Conservation (phyloP, 2,329 filamentous ascomycete genomes). For the Alternaria sp. region DNA sequence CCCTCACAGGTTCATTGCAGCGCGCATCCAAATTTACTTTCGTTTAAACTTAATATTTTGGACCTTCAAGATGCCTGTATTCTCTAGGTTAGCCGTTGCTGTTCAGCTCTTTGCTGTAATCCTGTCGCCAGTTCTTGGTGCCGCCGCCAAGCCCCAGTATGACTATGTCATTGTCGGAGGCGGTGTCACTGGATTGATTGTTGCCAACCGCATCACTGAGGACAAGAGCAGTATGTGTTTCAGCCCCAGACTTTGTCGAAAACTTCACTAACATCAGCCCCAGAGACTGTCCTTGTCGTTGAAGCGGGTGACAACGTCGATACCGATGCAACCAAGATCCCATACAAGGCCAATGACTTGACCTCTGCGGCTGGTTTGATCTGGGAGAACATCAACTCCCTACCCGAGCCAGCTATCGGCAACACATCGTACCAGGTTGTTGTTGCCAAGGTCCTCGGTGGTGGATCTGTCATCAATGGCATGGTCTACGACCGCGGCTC, state of each 20-base stretch:
- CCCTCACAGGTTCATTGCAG: conserved; percentile 1
- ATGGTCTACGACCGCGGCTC: conserved; percentile 47
- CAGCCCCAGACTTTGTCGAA: too few species aligned
- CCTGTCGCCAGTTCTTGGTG: conserved; percentile 24
- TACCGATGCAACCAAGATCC: conserved; percentile 29
- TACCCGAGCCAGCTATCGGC: conserved; percentile 29
- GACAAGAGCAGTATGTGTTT: conserved; percentile 27
- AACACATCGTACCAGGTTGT: conserved; percentile 28
- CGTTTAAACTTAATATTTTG: conserved; percentile 18
- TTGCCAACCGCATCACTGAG: conserved; percentile 37
- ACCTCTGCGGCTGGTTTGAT: conserved; percentile 25
- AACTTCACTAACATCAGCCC: neutral
- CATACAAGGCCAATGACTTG: conserved; percentile 35
- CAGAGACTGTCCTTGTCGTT: conserved; percentile 36
- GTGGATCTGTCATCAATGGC: conserved; percentile 43
- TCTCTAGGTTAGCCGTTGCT: conserved; percentile 34
- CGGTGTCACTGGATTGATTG: conserved; percentile 36
- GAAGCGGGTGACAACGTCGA: conserved; percentile 35
- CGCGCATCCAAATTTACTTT: conserved; percentile 15
- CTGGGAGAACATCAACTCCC: conserved; percentile 28
- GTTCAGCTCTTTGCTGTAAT: conserved; percentile 31
- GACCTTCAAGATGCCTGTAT: conserved; percentile 28
- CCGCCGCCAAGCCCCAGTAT: conserved; percentile 19
- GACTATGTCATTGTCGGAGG: conserved; percentile 44
- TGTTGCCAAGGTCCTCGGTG: conserved; percentile 36